Conservation (phyloP, 352 stramenopile genomes). For the Phytophthora cajani region DNA sequence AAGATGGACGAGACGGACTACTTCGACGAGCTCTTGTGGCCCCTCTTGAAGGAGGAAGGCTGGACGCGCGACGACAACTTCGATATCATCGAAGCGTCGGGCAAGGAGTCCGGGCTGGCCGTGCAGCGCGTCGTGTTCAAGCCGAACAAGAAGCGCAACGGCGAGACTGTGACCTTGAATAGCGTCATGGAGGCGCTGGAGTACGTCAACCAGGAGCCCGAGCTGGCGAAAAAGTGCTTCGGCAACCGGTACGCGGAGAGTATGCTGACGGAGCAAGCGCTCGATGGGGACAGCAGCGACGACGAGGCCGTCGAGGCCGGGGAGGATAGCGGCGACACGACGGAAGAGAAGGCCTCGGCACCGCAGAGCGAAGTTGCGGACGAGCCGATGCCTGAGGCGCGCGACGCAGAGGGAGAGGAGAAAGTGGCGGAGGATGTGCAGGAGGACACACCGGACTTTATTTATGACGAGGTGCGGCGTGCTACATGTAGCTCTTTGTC, state of each 20-base stretch:
- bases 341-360: slow-evolving; percentile 14
- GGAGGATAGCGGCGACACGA: neutral
- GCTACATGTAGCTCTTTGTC: neutral
- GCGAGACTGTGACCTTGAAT: slow-evolving; percentile 39
- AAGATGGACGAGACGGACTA: slow-evolving; percentile 70
- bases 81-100: slow-evolving; percentile 60
- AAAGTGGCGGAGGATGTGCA: slow-evolving; percentile 25
- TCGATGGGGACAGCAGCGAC: slow-evolving; percentile 38
- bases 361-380: slow-evolving; percentile 6
- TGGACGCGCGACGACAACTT: slow-evolving; percentile 66
- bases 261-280: slow-evolving; percentile 47
- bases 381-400: slow-evolving; percentile 26
- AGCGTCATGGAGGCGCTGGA: slow-evolving; percentile 63
- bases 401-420: slow-evolving; percentile 18
- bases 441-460: slow-evolving; percentile 53
- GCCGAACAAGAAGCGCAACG: slow-evolving; percentile 28
- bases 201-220: slow-evolving; percentile 59
- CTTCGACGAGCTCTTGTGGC: slow-evolving; percentile 85
- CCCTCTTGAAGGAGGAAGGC: slow-evolving; percentile 73
- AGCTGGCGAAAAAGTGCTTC: slow-evolving; percentile 73
- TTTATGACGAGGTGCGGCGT: slow-evolving; percentile 82
- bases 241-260: slow-evolving; percentile 64
- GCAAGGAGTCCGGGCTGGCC: slow-evolving; percentile 43
- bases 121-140: slow-evolving; percentile 52
- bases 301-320: slow-evolving; percentile 29